Base-by-base conservation (phyloP, 768 basidiomycete species). In the Naganishia onofrii region DNA sequence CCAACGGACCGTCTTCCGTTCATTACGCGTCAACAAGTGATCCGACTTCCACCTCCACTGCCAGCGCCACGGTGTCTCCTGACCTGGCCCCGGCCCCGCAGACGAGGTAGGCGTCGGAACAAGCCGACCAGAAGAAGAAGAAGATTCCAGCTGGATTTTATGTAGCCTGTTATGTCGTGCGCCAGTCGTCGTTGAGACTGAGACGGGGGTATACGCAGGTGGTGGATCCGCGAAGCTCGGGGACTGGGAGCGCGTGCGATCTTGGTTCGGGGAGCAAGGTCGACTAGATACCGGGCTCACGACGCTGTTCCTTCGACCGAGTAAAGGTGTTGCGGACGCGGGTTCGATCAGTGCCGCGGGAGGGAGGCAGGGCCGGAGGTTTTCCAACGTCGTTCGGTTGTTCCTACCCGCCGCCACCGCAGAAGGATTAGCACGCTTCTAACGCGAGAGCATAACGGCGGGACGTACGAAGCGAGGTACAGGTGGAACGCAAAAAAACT, bases 401-500 rank as follows among this genome's bases (percentile, higher is more conserved):
- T 63, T 63, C 13, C 60, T 63, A 44, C 2, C 26, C 15, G 19
- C 5, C 34, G 34, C 15, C 42, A 51, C n/a, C n/a, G n/a, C 3
- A 17, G 1, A 29, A 34, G 7, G 7, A 17, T 55, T 19, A 55
- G 28, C 7, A 28, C 34, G 7, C 9, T 29, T 4, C 23, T 28
- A 3, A 23, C 7, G 19, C 15, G 15, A 15, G 8, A 9, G 34
- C 31, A 15, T 1, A 36, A 38, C 38, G 31, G 34, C 4, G 12
- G 9, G 34, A 44, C 60, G n/a, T 63, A 63, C 60, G 38, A 28
- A 12, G 60, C 60, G 26, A 63, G 60, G 60, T 73, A 78, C 72
- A 77, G 73, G 42, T 80, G 79, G 68, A 74, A 80, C 7, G 67
- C 52, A 2, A 72, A 66, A 63, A 80, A 69, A 48, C 74, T 63